Evolutionary conservation across 164 flowering plant genomes (phyloP), one percentile per base, ranked within the genome.

Genomic region (Umbellularia californica): DNA sequence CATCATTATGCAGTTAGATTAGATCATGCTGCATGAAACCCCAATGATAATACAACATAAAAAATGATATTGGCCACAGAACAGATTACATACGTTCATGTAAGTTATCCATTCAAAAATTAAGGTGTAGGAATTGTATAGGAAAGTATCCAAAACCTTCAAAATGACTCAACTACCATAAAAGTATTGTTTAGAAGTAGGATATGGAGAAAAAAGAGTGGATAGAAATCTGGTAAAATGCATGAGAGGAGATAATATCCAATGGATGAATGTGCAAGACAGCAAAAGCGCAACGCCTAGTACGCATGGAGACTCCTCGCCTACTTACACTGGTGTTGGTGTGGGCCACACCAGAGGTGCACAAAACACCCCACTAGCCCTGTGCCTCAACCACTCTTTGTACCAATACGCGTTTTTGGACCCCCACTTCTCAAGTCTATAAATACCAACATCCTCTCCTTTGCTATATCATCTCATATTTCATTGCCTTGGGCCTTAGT

Each of bases 311-410:
- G 63, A 58, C 19, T 4, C 24, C 15, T 4, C 14, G 5, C 68
- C 24, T n/a, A 12, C 33, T 6, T n/a, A 14, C 13, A 3, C 6
- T 30, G 22, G 9, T n/a, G 69, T 11, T n/a, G 35, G 35, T n/a
- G 68, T n/a, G 68, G 33, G 63, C n/a, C 63, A 19, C 63, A 41
- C 11, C 10, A 1, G 47, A 41, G 11, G 5, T 41, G 47, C 63
- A 17, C 63, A 12, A 24, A 25, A 68, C 35, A 17, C 10, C 9
- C 55, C 22, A 9, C 12, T 12, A 9, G 3, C 30, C 58, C 47
- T 69, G 71, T 73, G 77, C 69, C 47, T 74, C 70, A 22, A 33
- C 74, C 73, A 80, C 79, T 65, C 72, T 50, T 63, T 72, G 11
- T 22, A 25, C 28, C 2, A 25, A 64, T 17, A 30, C 69, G 47